These are phyloP conservation scores for Immersiella caudata DNA, from an alignment of 495 filamentous ascomycete genomes.

Conservation along the genomic window DNA sequence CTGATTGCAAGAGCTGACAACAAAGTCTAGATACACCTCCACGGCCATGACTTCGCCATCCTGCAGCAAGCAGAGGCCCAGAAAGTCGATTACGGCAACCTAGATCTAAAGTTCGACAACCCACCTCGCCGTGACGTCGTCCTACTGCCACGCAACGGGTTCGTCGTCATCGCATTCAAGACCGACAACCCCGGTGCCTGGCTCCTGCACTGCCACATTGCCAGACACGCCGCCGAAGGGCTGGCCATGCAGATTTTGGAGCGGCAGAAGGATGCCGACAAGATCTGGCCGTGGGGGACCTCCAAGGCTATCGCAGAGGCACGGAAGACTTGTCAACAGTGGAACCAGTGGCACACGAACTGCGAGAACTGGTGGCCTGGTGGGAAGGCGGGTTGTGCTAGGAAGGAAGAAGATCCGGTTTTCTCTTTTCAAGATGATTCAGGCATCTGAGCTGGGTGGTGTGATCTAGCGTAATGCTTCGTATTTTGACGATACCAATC, in stretches of 20 bases:
- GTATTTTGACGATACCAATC: too few relatives aligned
- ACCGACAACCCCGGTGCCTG: slow-evolving; percentile 48
- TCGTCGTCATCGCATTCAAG: slow-evolving; percentile 45
- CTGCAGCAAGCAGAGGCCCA: slow-evolving; percentile 44
- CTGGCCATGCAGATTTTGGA: slow-evolving; percentile 50
- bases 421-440: slow-evolving; percentile 24
- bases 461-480: too few relatives aligned
- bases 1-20: not conserved
- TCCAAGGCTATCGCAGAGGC: not conserved
- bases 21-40: slow-evolving; percentile 53
- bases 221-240: slow-evolving; percentile 48
- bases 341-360: not conserved
- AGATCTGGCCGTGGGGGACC: slow-evolving; percentile 13
- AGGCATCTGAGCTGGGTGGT: slow-evolving; percentile 14
- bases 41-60: slow-evolving; percentile 62
- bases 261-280: slow-evolving; percentile 19
- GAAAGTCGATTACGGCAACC: slow-evolving; percentile 17
- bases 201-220: slow-evolving; percentile 49
- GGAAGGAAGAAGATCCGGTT: not conserved
- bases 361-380: slow-evolving; percentile 14
- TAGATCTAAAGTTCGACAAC: slow-evolving; percentile 33
- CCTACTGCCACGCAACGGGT: slow-evolving; percentile 39
- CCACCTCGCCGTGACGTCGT: slow-evolving; percentile 65
- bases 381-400: not conserved
- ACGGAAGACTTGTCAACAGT: not conserved